These are phyloP conservation scores for Eragrostis tef DNA, from an alignment of 202 grass and related monocot species.

Conservation along the genomic window DNA sequence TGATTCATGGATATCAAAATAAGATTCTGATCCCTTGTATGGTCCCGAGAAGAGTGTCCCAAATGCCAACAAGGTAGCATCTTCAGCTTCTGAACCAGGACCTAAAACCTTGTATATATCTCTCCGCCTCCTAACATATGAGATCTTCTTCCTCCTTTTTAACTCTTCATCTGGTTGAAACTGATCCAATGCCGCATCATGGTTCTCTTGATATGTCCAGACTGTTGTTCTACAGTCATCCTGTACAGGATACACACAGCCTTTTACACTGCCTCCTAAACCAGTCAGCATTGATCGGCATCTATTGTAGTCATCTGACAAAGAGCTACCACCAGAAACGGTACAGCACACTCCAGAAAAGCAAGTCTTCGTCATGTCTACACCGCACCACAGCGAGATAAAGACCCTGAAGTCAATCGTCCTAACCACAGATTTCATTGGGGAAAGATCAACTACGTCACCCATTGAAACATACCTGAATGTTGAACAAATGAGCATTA, in stretches of 20 bases:
- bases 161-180: constrained; percentile 89
- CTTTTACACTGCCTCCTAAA: constrained; percentile 51
- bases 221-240: constrained; percentile 92
- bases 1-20: constrained; percentile 87
- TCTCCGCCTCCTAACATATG: constrained; percentile 72
- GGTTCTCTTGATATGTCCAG: constrained; percentile 73
- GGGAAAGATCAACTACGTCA: constrained; percentile 82
- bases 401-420: constrained; percentile 91
- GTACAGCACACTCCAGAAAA: constrained; percentile 68
- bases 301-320: constrained; percentile 55
- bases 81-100: constrained; percentile 71
- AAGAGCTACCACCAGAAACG: constrained; percentile 62
- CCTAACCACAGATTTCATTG: constrained; percentile 57
- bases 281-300: constrained; percentile 80
- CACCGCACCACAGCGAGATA: constrained; percentile 71
- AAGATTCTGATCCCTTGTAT: constrained; percentile 83
- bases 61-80: constrained; percentile 75
- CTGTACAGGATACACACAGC: constrained; percentile 72
- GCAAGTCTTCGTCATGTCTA: constrained; percentile 72
- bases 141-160: constrained; percentile 74
- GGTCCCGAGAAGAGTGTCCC: constrained; percentile 85
- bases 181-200: constrained; percentile 64
- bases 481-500: constrained; percentile 24
- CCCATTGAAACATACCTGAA: constrained; percentile 87
- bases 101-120: constrained; percentile 79